phyloP scores from a whole-genome alignment of 352 stramenopile genomes.

The Phytophthora syringae region DNA sequence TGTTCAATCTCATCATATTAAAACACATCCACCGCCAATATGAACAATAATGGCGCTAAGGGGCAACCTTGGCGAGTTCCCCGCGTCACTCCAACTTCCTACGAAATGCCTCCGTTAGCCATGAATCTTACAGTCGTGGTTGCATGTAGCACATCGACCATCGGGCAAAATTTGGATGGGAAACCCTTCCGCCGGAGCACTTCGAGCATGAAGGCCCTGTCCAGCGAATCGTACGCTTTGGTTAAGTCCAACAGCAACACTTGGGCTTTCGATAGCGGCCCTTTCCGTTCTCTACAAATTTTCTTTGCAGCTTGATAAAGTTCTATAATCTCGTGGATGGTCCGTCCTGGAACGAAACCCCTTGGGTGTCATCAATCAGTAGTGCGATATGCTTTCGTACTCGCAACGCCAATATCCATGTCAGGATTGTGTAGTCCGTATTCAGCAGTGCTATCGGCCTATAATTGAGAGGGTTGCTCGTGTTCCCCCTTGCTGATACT shows the following conservation, averaged over 20 bases:
- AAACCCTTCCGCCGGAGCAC: constrained; percentile 11
- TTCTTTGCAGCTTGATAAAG: neutral
- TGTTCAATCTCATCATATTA: neutral
- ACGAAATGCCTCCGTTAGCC: neutral
- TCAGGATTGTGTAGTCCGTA: constrained; percentile 12
- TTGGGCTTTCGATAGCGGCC: neutral
- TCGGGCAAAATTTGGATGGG: neutral
- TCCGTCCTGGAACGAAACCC: constrained; percentile 1
- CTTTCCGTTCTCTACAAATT: neutral
- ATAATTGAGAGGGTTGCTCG: constrained; percentile 5
- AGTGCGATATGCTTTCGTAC: neutral
- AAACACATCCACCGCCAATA: neutral
- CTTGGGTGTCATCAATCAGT: constrained; percentile 2
- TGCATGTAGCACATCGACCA: neutral
- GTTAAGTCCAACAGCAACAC: constrained; percentile 13
- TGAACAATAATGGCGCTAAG: neutral
- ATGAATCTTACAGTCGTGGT: neutral
- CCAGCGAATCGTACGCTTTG: constrained; percentile 17
- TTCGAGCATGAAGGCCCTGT: constrained; percentile 3
- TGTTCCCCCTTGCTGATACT: constrained; percentile 9
- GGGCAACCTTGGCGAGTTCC: constrained; percentile 10
- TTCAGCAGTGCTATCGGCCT: constrained; percentile 1
- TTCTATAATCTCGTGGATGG: constrained; percentile 11
- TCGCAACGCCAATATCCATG: constrained; percentile 1
- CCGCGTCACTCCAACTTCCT: neutral